Conservation (phyloP, 2,329 filamentous ascomycete species). For the Xylaria sp. region DNA sequence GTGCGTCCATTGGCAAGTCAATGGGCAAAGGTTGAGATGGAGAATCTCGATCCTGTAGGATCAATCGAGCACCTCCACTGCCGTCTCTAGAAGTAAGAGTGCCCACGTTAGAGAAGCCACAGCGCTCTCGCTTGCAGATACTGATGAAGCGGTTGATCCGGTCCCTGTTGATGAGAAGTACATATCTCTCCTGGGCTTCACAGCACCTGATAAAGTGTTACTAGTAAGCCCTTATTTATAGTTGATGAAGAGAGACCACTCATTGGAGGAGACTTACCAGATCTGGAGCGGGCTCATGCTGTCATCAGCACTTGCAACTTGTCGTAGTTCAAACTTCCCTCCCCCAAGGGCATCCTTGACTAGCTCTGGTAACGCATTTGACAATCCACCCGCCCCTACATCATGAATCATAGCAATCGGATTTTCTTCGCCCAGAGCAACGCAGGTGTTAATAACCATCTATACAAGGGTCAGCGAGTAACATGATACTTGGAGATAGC, state of each 20-base stretch:
- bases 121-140: slow-evolving; percentile 81
- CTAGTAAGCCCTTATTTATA: slow-evolving; percentile 3
- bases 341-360: slow-evolving; percentile 82
- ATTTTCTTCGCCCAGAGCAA: slow-evolving; percentile 82
- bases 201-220: slow-evolving; percentile 63
- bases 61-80: slow-evolving; percentile 74
- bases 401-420: slow-evolving; percentile 98
- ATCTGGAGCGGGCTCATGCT: slow-evolving; percentile 97
- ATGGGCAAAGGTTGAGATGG: slow-evolving; percentile 46
- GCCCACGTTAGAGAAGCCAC: slow-evolving; percentile 92
- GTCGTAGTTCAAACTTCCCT: slow-evolving; percentile 91
- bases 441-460: slow-evolving; percentile 97
- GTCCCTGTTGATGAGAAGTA: slow-evolving; percentile 85
- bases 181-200: slow-evolving; percentile 96
- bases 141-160: slow-evolving; percentile 79
- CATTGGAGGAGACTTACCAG: slow-evolving; percentile 62
- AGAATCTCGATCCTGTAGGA: slow-evolving; percentile 62
- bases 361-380: slow-evolving; percentile 79
- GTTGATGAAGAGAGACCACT: background rate
- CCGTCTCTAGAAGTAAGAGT: slow-evolving; percentile 73
- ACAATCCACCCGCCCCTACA: slow-evolving; percentile 91
- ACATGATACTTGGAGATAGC: background rate
- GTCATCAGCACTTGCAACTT: slow-evolving; percentile 88
- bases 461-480: slow-evolving; percentile 16
- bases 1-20: slow-evolving; percentile 47